Base-by-base conservation (phyloP, 148 eudicot genomes). In the Polygonum maritimum region DNA sequence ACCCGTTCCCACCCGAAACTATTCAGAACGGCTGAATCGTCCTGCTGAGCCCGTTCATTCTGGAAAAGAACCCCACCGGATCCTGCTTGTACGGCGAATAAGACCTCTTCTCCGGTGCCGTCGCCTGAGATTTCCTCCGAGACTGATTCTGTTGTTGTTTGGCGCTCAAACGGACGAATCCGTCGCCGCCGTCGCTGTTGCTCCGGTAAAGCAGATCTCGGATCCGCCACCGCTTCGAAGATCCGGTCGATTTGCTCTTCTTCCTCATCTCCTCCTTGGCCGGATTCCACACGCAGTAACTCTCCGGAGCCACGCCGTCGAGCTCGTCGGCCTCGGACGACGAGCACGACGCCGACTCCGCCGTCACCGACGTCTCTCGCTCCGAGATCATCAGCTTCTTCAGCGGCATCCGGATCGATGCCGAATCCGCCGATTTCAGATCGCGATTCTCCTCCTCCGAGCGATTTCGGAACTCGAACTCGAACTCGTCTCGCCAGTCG, bases 241-340 rank as follows among this genome's bases (percentile, higher is more conserved):
- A 81, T 7, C 90, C 87, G 7, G 86, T 82, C 70, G 94, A 92
- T 0, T 84, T 81, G 75, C 92, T 91, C 86, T 93, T 93, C 77
- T 82, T 86, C 39, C 82, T 78, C 83, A 79, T 78, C 71, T 33
- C 80, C 77, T 82, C 74, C 65, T 76, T 21, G 63, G 78, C 69
- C 48, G 97, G 93, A 26, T 78, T 74, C 98, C 98, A 94, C 52
- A 86, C 89, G 78, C 98, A 94, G 87, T 92, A 94, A 15, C 84
- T 85, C 2, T 74, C 93, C 10, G 79, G 78, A 45, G 95, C 87
- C 31, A 94, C 71, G 31, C 93, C 89, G 52, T 89, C 96, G 33
- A 94, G 93, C 12, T 88, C 98, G 67, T 85, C 92, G 9, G 86
- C 84, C 12, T 84, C 91, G 36, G 95, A 88, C 0, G 91, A 87